phyloP scores from a whole-genome alignment of 2,329 filamentous ascomycete genomes.

The Celoporthe dispersa region DNA sequence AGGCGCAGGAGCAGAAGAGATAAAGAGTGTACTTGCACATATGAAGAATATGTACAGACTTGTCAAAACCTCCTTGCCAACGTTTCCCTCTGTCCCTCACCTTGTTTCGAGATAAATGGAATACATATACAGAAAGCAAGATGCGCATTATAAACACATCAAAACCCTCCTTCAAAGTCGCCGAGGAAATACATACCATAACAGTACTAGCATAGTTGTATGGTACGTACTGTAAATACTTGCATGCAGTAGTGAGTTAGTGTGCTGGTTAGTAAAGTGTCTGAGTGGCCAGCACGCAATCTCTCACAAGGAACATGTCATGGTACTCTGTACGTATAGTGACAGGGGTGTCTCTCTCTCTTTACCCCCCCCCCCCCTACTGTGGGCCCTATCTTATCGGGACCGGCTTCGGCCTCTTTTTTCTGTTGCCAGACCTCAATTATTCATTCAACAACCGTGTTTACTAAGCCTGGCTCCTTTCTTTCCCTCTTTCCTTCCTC shows the following conservation, averaged over 20 bases:
- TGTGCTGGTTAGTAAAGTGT: neutral
- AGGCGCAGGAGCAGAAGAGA: constrained; percentile 53
- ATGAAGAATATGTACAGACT: too few relatives aligned
- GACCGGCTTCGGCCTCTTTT: constrained; percentile 28
- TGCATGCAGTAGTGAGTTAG: neutral
- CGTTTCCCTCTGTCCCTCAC: too few relatives aligned
- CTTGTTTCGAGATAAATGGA: too few relatives aligned
- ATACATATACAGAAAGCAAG: too few relatives aligned
- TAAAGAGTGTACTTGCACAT: constrained; percentile 6
- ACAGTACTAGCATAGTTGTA: too few relatives aligned
- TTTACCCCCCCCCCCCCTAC: too few relatives aligned
- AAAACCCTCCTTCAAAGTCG: neutral
- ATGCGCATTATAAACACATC: too few relatives aligned
- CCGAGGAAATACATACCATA: neutral
- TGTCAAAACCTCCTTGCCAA: too few relatives aligned
- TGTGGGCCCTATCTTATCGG: constrained; percentile 19
- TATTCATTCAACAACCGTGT: neutral
- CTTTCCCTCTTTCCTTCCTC: neutral
- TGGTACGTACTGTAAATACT: too few relatives aligned
- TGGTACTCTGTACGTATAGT: too few relatives aligned
- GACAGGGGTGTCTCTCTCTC: neutral
- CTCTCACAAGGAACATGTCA: neutral
- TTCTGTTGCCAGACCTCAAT: neutral
- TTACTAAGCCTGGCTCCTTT: neutral
- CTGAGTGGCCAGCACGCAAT: constrained; percentile 23